These are phyloP conservation scores for Cichorium intybus DNA, from an alignment of 140 eudicot genomes.

Conservation along the genomic window DNA sequence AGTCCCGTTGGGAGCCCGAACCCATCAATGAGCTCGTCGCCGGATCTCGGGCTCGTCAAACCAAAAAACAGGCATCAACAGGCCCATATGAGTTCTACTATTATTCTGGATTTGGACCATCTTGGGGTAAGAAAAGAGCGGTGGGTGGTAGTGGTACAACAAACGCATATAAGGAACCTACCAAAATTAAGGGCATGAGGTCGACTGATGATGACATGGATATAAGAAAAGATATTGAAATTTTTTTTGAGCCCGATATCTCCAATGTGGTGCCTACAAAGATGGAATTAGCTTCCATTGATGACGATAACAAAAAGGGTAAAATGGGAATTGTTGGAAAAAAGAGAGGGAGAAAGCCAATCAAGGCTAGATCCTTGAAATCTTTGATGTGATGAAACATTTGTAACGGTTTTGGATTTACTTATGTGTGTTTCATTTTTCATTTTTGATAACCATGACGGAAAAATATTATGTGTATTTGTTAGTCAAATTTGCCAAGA, in stretches of 20 bases:
- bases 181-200: background rate
- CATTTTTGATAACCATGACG: too few relatives aligned
- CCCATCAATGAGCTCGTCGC: background rate
- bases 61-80: slow-evolving; percentile 30
- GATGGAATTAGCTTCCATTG: background rate
- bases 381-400: slow-evolving; percentile 49
- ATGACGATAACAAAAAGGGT: slow-evolving; percentile 10
- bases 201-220: background rate
- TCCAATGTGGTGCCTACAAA: background rate
- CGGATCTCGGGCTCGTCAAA: slow-evolving; percentile 12
- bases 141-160: background rate
- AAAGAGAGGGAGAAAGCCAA: slow-evolving; percentile 55
- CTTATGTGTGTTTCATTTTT: background rate
- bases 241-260: slow-evolving; percentile 6
- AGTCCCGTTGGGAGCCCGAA: background rate
- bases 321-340: slow-evolving; percentile 6
- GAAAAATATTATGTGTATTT: too few relatives aligned
- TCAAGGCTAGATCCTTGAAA: slow-evolving; percentile 70
- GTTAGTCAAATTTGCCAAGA: too few relatives aligned
- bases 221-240: background rate
- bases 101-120: slow-evolving; percentile 85
- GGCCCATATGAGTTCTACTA: slow-evolving; percentile 55
- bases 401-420: background rate
- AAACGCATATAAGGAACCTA: background rate
- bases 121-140: slow-evolving; percentile 84